Conservation (phyloP, 768 basidiomycete species). For the Omphalotus guepiniiformis region DNA sequence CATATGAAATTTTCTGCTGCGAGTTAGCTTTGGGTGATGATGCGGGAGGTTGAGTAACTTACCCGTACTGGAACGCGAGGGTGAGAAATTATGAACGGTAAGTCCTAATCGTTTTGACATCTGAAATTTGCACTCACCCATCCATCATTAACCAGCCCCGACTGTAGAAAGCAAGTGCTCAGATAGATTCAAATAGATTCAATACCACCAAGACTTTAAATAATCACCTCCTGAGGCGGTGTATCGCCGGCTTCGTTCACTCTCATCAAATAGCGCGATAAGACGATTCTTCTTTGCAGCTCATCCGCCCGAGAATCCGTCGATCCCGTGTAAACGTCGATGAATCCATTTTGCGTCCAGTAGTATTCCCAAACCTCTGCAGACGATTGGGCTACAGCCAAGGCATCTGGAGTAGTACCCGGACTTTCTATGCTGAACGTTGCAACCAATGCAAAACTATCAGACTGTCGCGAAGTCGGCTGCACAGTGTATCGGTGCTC, state of each 20-base stretch:
- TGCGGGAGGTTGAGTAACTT: constrained; percentile 10
- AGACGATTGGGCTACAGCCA: constrained; percentile 31
- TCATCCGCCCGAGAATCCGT: constrained; percentile 48
- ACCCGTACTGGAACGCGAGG: constrained; percentile 31
- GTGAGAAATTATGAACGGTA: background rate
- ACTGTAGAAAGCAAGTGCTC: constrained; percentile 26
- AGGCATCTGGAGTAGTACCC: constrained; percentile 17
- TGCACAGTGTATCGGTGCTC: constrained; percentile 45
- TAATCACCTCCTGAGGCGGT: constrained; percentile 53
- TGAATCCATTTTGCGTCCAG: constrained; percentile 47
- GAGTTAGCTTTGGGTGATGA: background rate
- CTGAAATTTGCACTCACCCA: constrained; percentile 39
- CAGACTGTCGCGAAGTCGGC: constrained; percentile 21
- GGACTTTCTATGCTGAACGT: constrained; percentile 23
- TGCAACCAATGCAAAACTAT: constrained; percentile 33
- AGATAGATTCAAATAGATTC: background rate
- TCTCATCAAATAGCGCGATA: constrained; percentile 52
- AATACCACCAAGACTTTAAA: background rate
- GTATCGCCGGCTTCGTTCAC: constrained; percentile 55
- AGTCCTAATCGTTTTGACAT: background rate
- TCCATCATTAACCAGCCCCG: constrained; percentile 51
- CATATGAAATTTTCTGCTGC: constrained; percentile 52
- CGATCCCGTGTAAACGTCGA: constrained; percentile 48
- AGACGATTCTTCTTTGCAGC: constrained; percentile 51
- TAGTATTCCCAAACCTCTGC: constrained; percentile 37